These are phyloP conservation scores for Mycena venus DNA, from an alignment of 768 basidiomycete species.

Conservation along the genomic window DNA sequence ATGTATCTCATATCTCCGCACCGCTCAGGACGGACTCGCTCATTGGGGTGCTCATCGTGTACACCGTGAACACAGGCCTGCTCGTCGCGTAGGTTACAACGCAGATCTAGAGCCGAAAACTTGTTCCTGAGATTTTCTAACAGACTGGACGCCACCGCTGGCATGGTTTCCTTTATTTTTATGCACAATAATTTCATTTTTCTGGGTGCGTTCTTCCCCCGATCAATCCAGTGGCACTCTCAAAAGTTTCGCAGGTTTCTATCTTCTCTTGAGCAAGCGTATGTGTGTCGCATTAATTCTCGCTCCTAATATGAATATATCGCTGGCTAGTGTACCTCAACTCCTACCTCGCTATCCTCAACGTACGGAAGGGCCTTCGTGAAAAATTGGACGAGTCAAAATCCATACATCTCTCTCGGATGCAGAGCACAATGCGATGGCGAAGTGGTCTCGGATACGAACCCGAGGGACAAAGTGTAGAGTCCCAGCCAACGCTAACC, in stretches of 20 bases:
- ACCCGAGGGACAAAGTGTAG: neutral
- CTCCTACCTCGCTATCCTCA: constrained; percentile 69
- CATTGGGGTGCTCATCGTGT: constrained; percentile 61
- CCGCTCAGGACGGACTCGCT: constrained; percentile 63
- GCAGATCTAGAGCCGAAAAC: constrained; percentile 25
- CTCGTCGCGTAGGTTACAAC: constrained; percentile 55
- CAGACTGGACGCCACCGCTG: constrained; percentile 62
- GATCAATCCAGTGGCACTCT: neutral
- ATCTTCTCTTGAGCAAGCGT: constrained; percentile 68
- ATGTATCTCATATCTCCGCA: constrained; percentile 36
- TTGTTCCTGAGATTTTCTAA: neutral
- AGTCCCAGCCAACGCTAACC: neutral
- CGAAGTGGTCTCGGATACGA: neutral
- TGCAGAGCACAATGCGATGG: constrained; percentile 32
- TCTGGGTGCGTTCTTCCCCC: constrained; percentile 50
- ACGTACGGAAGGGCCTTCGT: constrained; percentile 59
- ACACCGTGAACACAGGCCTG: constrained; percentile 69
- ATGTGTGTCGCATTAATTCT: constrained; percentile 33
- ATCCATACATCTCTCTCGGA: constrained; percentile 59
- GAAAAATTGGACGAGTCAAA: constrained; percentile 48
- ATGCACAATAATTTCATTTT: constrained; percentile 72
- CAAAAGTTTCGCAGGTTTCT: constrained; percentile 50
- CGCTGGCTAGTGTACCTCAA: constrained; percentile 65
- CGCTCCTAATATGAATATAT: neutral
- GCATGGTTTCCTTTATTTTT: constrained; percentile 59